Percentiles rank a stretch among this genome's conserved stretches.
Evolutionary conservation across 345 rosid genomes (phyloP).

Genomic region (Raphanus raphanistrum): DNA sequence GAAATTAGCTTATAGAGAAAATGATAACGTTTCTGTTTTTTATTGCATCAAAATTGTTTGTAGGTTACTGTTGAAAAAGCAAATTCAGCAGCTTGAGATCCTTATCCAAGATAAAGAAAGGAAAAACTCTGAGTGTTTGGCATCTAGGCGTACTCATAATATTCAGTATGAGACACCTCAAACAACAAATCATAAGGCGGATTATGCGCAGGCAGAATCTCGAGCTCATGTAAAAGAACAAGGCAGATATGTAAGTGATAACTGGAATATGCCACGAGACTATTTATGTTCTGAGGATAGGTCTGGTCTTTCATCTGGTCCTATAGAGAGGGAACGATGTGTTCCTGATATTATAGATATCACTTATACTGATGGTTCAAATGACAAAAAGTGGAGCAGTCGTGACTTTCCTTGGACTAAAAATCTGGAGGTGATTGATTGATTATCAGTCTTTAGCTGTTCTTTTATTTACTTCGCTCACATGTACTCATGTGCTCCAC

Average conservation of each 20-base stretch:
- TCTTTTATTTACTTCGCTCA: slow-evolving; percentile 11
- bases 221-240: slow-evolving; percentile 49
- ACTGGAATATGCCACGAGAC: slow-evolving; percentile 57
- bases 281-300: slow-evolving; percentile 63
- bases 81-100: slow-evolving; percentile 74
- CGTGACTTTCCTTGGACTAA: slow-evolving; percentile 79
- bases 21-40: slow-evolving; percentile 14
- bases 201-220: slow-evolving; percentile 48
- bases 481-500: slow-evolving; percentile 35
- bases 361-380: slow-evolving; percentile 90
- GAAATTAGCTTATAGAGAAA: slow-evolving; percentile 1
- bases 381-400: slow-evolving; percentile 79
- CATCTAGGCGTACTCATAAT: slow-evolving; percentile 53
- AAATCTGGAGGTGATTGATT: slow-evolving; percentile 70
- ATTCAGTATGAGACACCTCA: slow-evolving; percentile 71
- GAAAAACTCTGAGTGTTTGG: slow-evolving; percentile 57
- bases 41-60: slow-evolving; percentile 9
- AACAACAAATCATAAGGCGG: slow-evolving; percentile 42
- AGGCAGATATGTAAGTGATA: slow-evolving; percentile 43
- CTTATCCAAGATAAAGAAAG: slow-evolving; percentile 60
- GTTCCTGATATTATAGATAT: slow-evolving; percentile 69
- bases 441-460: not conserved
- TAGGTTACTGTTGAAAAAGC: slow-evolving; percentile 78
- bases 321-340: slow-evolving; percentile 67
- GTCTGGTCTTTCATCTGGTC: slow-evolving; percentile 53